A percentile compares a stretch with the other conserved stretches of the same genome.
phyloP scores from a whole-genome alignment of 2,329 filamentous ascomycete species.

The Aspergillus sergii region DNA sequence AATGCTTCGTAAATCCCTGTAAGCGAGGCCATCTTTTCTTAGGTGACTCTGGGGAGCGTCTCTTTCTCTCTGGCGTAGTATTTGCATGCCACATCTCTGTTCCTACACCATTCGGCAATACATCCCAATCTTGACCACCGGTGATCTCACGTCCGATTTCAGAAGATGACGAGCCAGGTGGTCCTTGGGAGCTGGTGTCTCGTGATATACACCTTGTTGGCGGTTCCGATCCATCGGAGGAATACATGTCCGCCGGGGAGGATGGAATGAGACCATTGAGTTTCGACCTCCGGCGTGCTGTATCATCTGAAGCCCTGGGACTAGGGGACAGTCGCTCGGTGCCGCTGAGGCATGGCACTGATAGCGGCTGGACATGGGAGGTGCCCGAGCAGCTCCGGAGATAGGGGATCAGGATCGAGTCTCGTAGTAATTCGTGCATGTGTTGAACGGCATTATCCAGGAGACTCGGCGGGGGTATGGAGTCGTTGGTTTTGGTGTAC shows the following conservation, averaged over 20 bases:
- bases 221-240: neutral
- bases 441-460: conserved; percentile 1
- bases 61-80: neutral
- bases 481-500: neutral
- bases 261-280: neutral
- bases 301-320: neutral
- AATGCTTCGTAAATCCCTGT: neutral
- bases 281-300: neutral
- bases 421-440: conserved; percentile 7
- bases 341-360: neutral
- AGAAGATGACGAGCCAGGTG: neutral
- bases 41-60: neutral
- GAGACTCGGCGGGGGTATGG: neutral
- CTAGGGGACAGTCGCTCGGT: neutral
- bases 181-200: neutral
- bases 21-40: neutral
- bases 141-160: neutral
- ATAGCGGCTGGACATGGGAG: conserved; percentile 4
- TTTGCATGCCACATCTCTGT: neutral
- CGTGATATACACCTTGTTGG: neutral
- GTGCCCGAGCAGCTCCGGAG: conserved; percentile 3
- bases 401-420: conserved; percentile 5
- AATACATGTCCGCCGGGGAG: neutral
- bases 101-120: neutral
- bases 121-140: neutral